Percentiles rank a stretch among this genome's conserved stretches.
Conservation (phyloP, 371 early-diverging fungal species). For the Apophysomyces ossiformis region DNA sequence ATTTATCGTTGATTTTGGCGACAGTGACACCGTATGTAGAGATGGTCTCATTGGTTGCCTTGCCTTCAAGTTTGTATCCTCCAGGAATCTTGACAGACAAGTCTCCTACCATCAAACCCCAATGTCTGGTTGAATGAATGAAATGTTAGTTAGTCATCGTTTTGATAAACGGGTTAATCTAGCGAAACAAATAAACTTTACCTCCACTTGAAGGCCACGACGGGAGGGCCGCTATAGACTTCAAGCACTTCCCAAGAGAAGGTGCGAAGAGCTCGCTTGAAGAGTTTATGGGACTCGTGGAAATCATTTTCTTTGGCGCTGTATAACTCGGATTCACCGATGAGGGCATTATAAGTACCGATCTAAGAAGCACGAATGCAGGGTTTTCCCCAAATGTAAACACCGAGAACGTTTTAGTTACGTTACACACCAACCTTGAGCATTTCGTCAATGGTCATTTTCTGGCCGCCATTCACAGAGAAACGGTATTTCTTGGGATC, state of each 20-base stretch:
- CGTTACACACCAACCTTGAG: slow-evolving; percentile 31
- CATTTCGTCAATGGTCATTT: slow-evolving; percentile 53
- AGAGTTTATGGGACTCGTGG: slow-evolving; percentile 55
- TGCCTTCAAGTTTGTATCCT: slow-evolving; percentile 46
- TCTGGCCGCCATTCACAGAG: slow-evolving; percentile 48
- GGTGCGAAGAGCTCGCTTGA: slow-evolving; percentile 54
- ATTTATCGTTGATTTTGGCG: slow-evolving; percentile 51
- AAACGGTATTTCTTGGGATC: slow-evolving; percentile 49
- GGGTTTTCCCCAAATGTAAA: slow-evolving; percentile 1
- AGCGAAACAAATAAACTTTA: not conserved
- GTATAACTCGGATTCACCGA: slow-evolving; percentile 58
- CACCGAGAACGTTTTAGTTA: not conserved
- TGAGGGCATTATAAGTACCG: slow-evolving; percentile 62
- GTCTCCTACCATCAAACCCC: slow-evolving; percentile 54
- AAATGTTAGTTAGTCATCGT: not conserved
- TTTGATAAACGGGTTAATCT: too few species aligned
- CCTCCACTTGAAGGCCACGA: slow-evolving; percentile 59
- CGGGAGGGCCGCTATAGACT: slow-evolving; percentile 56
- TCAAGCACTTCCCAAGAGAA: slow-evolving; percentile 59
- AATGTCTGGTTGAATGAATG: slow-evolving; percentile 33
- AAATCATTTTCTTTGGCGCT: slow-evolving; percentile 57
- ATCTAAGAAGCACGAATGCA: slow-evolving; percentile 26
- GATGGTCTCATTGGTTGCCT: slow-evolving; percentile 48
- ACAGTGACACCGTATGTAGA: slow-evolving; percentile 52
- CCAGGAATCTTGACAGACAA: slow-evolving; percentile 43